Evolutionary conservation across 1,284 basidiomycete genomes (phyloP).

Genomic region (Pulveroboletus sp.): DNA sequence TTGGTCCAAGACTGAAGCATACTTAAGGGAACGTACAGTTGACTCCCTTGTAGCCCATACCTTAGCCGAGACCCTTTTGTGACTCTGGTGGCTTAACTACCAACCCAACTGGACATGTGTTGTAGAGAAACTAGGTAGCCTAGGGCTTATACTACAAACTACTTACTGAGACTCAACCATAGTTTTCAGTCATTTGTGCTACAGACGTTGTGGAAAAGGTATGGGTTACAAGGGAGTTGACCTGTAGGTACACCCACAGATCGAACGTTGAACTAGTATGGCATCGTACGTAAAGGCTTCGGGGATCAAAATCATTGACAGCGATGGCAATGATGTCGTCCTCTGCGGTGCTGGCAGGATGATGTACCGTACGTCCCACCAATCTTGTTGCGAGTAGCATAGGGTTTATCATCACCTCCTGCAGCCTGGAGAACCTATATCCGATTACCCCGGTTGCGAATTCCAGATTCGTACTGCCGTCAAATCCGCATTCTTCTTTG

Average conservation of each 20-base stretch:
- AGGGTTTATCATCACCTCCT: background rate
- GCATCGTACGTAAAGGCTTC: conserved; percentile 51
- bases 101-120: too few species aligned
- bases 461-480: conserved; percentile 68
- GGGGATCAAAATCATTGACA: conserved; percentile 59
- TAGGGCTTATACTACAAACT: too few species aligned
- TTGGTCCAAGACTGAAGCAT: background rate
- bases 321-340: conserved; percentile 54
- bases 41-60: too few species aligned
- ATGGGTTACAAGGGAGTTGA: too few species aligned
- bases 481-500: conserved; percentile 77
- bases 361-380: too few species aligned
- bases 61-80: too few species aligned
- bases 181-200: too few species aligned
- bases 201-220: too few species aligned
- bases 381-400: too few species aligned
- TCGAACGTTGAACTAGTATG: conserved; percentile 19
- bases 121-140: too few species aligned
- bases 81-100: too few species aligned
- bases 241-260: background rate
- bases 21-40: conserved; percentile 16
- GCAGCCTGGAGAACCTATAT: conserved; percentile 67
- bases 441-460: conserved; percentile 61
- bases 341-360: conserved; percentile 68
- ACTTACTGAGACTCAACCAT: too few species aligned